phyloP scores from a whole-genome alignment of 2,329 filamentous ascomycete species.

The Nectriaceae sp. region DNA sequence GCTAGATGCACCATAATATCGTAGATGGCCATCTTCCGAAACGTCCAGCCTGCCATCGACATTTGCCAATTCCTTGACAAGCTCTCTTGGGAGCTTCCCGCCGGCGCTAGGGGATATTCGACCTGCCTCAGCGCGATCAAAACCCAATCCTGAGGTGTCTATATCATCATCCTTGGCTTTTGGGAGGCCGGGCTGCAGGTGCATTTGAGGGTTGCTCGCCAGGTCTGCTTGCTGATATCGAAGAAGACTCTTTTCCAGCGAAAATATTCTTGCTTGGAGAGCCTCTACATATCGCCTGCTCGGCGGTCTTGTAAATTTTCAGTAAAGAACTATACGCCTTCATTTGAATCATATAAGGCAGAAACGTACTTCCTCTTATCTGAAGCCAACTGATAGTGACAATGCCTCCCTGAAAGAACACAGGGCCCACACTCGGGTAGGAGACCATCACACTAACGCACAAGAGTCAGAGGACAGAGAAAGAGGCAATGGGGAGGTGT shows the following conservation, averaged over 20 bases:
- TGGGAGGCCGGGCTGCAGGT: not conserved
- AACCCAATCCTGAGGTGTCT: not conserved
- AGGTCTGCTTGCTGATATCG: not conserved
- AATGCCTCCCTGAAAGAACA: too few species aligned
- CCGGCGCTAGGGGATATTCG: too few species aligned
- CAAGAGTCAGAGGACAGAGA: too few species aligned
- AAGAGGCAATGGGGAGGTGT: too few species aligned
- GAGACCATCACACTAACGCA: too few species aligned
- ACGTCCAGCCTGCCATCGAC: not conserved
- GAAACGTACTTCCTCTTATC: too few species aligned
- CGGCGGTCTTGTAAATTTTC: too few species aligned
- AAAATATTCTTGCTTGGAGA: not conserved
- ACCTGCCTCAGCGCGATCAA: not conserved
- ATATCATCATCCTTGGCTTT: not conserved
- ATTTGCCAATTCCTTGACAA: not conserved
- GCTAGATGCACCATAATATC: not conserved
- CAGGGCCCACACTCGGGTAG: too few species aligned
- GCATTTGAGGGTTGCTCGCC: not conserved
- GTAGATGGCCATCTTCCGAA: not conserved
- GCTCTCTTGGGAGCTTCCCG: not conserved
- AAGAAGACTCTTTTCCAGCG: not conserved
- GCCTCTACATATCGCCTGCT: not conserved
- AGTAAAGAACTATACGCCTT: too few species aligned
- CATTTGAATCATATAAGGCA: too few species aligned
- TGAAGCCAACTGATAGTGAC: too few species aligned